Evolutionary conservation across 768 basidiomycete genomes (phyloP).

Genomic region (Hygrocybe punicea): DNA sequence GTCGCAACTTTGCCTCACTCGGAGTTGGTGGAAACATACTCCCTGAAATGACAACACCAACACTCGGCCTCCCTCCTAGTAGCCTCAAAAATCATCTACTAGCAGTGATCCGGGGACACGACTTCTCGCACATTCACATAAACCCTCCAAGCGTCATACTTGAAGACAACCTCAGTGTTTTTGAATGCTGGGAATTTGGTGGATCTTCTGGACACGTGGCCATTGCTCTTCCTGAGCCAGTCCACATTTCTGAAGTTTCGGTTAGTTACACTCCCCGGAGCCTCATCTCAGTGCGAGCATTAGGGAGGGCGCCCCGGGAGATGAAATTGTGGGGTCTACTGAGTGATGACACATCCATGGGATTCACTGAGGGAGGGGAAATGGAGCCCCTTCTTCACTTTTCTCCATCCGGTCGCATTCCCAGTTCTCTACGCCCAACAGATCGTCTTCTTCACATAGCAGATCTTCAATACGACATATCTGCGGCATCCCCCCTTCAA

Average conservation of each 20-base stretch:
- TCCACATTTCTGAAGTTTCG: constrained; percentile 4
- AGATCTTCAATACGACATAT: constrained; percentile 2
- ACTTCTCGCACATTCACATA: not conserved
- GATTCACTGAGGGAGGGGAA: not conserved
- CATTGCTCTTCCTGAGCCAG: constrained; percentile 3
- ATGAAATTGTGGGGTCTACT: constrained; percentile 5
- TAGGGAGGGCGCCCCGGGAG: not conserved
- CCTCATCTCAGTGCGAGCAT: not conserved
- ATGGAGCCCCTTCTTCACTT: not conserved
- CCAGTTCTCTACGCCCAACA: not conserved
- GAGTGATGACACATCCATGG: not conserved
- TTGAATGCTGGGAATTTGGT: constrained; percentile 11
- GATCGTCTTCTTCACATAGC: not conserved
- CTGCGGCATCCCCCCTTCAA: not conserved
- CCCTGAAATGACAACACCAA: not conserved
- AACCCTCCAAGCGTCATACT: constrained; percentile 3
- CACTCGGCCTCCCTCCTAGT: not conserved
- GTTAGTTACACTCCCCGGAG: not conserved
- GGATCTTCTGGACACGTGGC: constrained; percentile 7
- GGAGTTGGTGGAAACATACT: not conserved
- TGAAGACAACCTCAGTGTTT: constrained; percentile 7
- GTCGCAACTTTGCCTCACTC: constrained; percentile 3
- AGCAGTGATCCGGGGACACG: not conserved
- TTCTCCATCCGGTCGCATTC: not conserved
- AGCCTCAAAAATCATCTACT: not conserved